Base-by-base conservation (phyloP, 2,329 filamentous ascomycete species). In the Penicillium sp. region DNA sequence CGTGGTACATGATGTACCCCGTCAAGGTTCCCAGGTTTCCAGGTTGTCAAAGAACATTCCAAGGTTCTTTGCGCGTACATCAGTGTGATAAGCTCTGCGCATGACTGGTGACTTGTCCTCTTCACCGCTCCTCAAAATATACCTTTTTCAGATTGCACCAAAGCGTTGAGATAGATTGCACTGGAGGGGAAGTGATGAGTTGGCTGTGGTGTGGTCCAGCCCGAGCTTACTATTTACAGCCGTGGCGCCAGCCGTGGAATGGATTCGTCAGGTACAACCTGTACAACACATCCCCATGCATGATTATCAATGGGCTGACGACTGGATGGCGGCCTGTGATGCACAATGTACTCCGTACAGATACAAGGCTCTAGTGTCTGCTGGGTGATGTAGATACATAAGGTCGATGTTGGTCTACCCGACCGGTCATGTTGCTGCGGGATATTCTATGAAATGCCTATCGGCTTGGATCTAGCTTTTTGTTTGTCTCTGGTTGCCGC, bases 281-380 rank as follows among this genome's bases (percentile, higher is more conserved):
- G 52, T 54, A 54, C 52, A 54, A 54, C 52, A 54, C 52, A 54
- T 39, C 44, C 13, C 14, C 6, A 50, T 50, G 34, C 40, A 50
- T 50, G 40, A 45, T 21, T 27, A 40, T 43, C 38, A 22, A 43
- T 50, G 24, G 34, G 22, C 36, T 49, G 50, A 49, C 14, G 32
- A 39, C 45, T 39, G 10, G 38, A 40, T 40, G 38, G 38, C 8
- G 8, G 38, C 16, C 43, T 44, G 24, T 16, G 34, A 36, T 36
- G 34, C 34, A 36, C 24, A 11, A 44, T 32, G 24, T 44, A 5
- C 36, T n/a, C 6, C n/a, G 36, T 38, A 40, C 38, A 32, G n/a
- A 21, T 34, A 46, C 27, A 9, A 4, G 11, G 39, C 43, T 42
- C 22, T 11, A 40, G 31, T 14, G 49, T 36, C 14, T 43, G 21